Evolutionary conservation across 2,329 filamentous ascomycete genomes (phyloP).

Genomic region (Colletotrichum tropicale): DNA sequence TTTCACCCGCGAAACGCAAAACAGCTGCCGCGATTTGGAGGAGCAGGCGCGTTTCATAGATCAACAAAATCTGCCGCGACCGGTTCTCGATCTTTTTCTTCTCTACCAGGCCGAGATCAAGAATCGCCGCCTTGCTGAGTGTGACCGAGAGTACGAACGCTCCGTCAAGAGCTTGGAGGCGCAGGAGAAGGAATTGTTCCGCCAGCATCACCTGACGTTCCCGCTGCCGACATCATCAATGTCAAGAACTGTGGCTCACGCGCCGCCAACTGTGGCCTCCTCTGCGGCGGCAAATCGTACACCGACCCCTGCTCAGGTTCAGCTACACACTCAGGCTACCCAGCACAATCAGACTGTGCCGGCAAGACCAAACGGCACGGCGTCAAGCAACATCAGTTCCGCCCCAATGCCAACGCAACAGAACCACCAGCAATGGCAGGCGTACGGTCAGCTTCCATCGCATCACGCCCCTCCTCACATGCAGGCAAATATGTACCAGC

Average conservation of each 20-base stretch:
- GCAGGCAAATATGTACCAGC: neutral
- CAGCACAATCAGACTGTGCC: neutral
- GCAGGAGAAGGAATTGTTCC: neutral
- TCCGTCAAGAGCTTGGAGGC: neutral
- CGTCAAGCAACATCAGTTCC: neutral
- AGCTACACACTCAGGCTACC: neutral
- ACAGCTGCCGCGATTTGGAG: constrained; percentile 2
- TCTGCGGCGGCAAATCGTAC: neutral
- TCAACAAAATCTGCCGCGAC: neutral
- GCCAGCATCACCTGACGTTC: constrained; percentile 2
- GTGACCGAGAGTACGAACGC: neutral
- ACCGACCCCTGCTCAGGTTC: neutral
- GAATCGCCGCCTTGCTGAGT: constrained; percentile 2
- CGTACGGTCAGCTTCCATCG: neutral
- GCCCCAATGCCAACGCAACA: constrained; percentile 3
- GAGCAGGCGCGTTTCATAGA: neutral
- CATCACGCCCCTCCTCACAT: neutral
- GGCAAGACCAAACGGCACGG: neutral
- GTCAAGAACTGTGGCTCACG: neutral
- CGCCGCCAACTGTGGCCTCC: neutral
- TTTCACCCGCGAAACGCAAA: neutral
- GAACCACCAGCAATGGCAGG: neutral
- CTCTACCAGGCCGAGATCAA: constrained; percentile 4
- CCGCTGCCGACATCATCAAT: neutral
- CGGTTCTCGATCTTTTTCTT: neutral